Percentiles rank a stretch among this genome's conserved stretches.
Evolutionary conservation across 768 basidiomycete species (phyloP).

Genomic region (Suillus fuscotomentosus): DNA sequence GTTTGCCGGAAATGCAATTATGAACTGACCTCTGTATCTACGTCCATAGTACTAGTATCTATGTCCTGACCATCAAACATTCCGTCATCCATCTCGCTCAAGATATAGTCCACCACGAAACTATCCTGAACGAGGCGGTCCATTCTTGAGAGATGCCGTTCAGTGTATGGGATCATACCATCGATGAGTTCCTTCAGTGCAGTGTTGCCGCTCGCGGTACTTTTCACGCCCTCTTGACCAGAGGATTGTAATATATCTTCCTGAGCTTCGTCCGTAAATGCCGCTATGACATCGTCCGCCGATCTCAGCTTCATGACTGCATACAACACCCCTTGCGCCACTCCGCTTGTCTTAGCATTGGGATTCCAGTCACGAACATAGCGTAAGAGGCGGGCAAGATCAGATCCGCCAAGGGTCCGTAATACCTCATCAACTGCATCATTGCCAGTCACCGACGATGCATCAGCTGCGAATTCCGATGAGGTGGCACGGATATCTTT

Average conservation of each 20-base stretch:
- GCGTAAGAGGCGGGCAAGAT: slow-evolving; percentile 77
- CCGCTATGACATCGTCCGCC: slow-evolving; percentile 69
- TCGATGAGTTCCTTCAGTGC: slow-evolving; percentile 77
- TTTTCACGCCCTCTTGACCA: slow-evolving; percentile 31
- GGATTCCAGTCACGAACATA: slow-evolving; percentile 94
- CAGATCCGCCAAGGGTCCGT: slow-evolving; percentile 62
- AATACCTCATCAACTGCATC: slow-evolving; percentile 80
- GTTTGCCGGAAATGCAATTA: background rate
- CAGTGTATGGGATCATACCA: slow-evolving; percentile 89
- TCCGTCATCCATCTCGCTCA: slow-evolving; percentile 86
- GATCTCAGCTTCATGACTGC: slow-evolving; percentile 76
- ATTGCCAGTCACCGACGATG: slow-evolving; percentile 62
- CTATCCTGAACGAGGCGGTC: slow-evolving; percentile 92
- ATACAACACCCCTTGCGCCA: slow-evolving; percentile 84
- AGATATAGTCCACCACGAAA: slow-evolving; percentile 88
- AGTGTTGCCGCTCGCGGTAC: slow-evolving; percentile 17
- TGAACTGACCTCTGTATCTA: slow-evolving; percentile 18
- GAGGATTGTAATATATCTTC: slow-evolving; percentile 14
- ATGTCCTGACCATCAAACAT: slow-evolving; percentile 56
- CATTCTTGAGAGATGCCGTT: slow-evolving; percentile 84
- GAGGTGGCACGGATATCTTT: slow-evolving; percentile 47
- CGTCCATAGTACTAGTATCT: slow-evolving; percentile 39
- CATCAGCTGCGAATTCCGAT: slow-evolving; percentile 13
- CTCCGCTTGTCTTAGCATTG: slow-evolving; percentile 79
- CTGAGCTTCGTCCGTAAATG: slow-evolving; percentile 43